phyloP scores from a whole-genome alignment of 2,329 filamentous ascomycete species.

The Thyridium curvatum region DNA sequence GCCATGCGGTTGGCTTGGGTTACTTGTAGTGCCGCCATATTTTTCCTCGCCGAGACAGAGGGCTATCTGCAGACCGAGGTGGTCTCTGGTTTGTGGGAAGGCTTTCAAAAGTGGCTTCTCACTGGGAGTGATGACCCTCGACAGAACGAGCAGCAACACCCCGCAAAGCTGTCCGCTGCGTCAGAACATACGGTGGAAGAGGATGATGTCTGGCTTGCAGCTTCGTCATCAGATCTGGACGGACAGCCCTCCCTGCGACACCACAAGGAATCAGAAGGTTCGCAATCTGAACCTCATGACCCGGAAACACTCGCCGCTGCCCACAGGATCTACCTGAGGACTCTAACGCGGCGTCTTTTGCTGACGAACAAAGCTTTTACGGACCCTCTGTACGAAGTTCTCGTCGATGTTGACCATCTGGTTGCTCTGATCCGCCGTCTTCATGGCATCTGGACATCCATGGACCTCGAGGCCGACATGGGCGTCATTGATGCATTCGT shows the following conservation, averaged over 20 bases:
- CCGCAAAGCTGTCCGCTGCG: constrained; percentile 7
- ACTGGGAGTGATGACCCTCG: constrained; percentile 23
- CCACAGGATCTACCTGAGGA: constrained; percentile 69
- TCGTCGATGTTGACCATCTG: constrained; percentile 74
- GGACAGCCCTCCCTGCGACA: constrained; percentile 6
- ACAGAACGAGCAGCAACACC: constrained; percentile 15
- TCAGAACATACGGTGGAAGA: constrained; percentile 3
- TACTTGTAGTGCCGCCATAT: constrained; percentile 78
- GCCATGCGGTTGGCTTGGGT: constrained; percentile 84
- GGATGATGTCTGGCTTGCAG: constrained; percentile 35
- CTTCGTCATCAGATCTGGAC: constrained; percentile 9
- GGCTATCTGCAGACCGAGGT: constrained; percentile 88
- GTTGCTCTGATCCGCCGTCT: constrained; percentile 71
- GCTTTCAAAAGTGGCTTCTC: constrained; percentile 71
- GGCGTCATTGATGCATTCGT: constrained; percentile 72
- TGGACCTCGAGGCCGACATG: constrained; percentile 77
- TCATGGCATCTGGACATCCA: constrained; percentile 66
- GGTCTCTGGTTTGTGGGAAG: constrained; percentile 72
- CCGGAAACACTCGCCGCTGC: constrained; percentile 78
- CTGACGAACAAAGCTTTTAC: constrained; percentile 60
- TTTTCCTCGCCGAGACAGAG: constrained; percentile 82
- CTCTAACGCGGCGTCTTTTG: constrained; percentile 60
- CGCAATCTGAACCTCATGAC: constrained; percentile 51
- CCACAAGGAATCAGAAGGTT: constrained; percentile 11
- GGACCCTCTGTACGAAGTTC: constrained; percentile 56